These are phyloP conservation scores for Talaromyces atroroseus DNA, from an alignment of 2,329 filamentous ascomycete genomes.

Conservation along the genomic window DNA sequence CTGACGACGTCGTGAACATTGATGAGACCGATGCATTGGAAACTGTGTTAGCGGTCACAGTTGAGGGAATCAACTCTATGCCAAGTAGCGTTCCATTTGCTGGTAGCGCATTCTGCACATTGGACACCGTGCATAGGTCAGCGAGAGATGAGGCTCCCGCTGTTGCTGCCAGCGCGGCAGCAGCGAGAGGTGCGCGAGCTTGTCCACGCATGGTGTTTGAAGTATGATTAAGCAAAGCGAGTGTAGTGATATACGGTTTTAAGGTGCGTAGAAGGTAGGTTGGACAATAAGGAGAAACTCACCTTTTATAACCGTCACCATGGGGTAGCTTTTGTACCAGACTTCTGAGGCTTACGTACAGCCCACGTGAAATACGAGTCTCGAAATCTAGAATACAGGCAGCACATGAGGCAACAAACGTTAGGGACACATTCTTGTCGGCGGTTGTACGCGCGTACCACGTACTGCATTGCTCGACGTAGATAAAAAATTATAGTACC, in stretches of 20 bases:
- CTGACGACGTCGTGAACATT: conserved; percentile 16
- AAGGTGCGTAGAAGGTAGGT: no score
- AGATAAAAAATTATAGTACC: no score
- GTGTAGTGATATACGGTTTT: neutral
- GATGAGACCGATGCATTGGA: conserved; percentile 28
- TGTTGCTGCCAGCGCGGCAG: conserved; percentile 22
- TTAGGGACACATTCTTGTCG: no score
- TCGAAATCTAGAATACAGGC: no score
- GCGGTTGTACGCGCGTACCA: no score
- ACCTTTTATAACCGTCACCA: no score
- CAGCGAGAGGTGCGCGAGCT: conserved; percentile 3
- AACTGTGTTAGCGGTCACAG: conserved; percentile 37
- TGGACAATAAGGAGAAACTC: no score
- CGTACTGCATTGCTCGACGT: no score
- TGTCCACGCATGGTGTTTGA: conserved; percentile 23
- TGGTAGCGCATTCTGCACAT: conserved; percentile 40
- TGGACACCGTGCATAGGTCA: conserved; percentile 40
- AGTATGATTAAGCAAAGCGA: conserved; percentile 19
- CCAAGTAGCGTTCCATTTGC: conserved; percentile 39
- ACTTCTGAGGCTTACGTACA: no score
- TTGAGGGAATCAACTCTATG: conserved; percentile 37
- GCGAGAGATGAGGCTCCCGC: conserved; percentile 32
- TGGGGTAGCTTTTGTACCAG: no score
- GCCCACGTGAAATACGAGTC: no score
- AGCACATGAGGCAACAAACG: no score